A percentile compares a stretch with the other conserved stretches of the same genome.
Evolutionary conservation across 1,139 yeast species (phyloP).

Genomic region (Hanseniaspora sp.): DNA sequence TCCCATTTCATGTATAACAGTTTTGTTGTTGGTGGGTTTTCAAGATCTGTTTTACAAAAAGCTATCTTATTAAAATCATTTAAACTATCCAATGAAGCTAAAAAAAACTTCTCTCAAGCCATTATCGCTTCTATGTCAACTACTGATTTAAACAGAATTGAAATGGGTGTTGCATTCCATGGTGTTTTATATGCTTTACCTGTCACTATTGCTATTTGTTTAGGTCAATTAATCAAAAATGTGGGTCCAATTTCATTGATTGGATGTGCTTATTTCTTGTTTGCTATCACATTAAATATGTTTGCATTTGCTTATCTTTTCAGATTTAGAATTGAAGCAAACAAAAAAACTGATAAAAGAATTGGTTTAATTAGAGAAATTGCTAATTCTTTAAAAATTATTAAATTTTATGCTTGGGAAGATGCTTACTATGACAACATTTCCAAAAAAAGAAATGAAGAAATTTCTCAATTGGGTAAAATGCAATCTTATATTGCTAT

Average conservation of each 20-base stretch:
- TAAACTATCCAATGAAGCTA: conserved; percentile 32
- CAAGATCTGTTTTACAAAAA: conserved; percentile 37
- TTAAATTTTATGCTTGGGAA: conserved; percentile 72
- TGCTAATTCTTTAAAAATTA: conserved; percentile 52
- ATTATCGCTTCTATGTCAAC: conserved; percentile 57
- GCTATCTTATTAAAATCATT: conserved; percentile 36
- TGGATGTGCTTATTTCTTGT: conserved; percentile 41
- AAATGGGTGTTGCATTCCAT: conserved; percentile 54
- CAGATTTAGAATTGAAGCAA: conserved; percentile 36
- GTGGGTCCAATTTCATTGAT: conserved; percentile 57
- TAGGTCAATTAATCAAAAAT: conserved; percentile 48
- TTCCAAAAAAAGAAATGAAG: conserved; percentile 38
- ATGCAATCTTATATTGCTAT: conserved; percentile 42
- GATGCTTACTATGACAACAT: conserved; percentile 41
- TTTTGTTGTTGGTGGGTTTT: conserved; percentile 44
- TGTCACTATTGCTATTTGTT: conserved; percentile 39
- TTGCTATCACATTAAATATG: conserved; percentile 30
- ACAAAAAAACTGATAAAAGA: conserved; percentile 45
- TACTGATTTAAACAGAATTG: conserved; percentile 65
- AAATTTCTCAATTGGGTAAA: conserved; percentile 38
- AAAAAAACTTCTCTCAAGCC: conserved; percentile 35
- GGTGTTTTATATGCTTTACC: conserved; percentile 54
- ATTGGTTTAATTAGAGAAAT: conserved; percentile 55
- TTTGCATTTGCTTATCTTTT: conserved; percentile 33
- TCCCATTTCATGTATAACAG: conserved; percentile 44